A percentile compares a stretch with the other conserved stretches of the same genome.
Evolutionary conservation across 208 protist species (phyloP).

Genomic region (Trypanosoma boissoni): DNA sequence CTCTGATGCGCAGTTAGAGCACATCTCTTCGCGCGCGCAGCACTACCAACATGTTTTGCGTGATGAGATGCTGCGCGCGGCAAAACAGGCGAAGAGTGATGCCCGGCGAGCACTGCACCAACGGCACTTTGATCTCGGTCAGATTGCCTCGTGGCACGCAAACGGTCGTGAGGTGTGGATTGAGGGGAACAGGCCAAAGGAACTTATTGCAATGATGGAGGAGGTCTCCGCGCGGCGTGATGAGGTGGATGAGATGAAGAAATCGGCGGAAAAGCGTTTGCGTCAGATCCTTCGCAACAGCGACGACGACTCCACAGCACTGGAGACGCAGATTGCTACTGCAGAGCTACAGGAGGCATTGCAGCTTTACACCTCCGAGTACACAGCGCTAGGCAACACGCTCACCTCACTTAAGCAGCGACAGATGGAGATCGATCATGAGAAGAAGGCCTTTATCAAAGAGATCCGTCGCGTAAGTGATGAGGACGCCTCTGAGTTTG

Average conservation of each 20-base stretch:
- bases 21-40: constrained; percentile 21
- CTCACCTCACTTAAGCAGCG: constrained; percentile 37
- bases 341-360: constrained; percentile 52
- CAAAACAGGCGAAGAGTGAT: constrained; percentile 36
- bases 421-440: constrained; percentile 45
- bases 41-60: constrained; percentile 52
- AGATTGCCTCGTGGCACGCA: constrained; percentile 48
- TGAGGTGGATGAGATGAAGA: constrained; percentile 55
- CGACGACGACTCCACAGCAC: constrained; percentile 46
- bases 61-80: constrained; percentile 47
- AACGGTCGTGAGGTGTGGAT: constrained; percentile 70
- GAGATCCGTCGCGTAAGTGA: constrained; percentile 77
- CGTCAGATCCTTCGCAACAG: constrained; percentile 54
- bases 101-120: constrained; percentile 59
- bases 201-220: constrained; percentile 42
- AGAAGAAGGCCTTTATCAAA: constrained; percentile 80
- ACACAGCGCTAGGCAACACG: constrained; percentile 39
- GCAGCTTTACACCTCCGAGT: constrained; percentile 52
- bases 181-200: constrained; percentile 51
- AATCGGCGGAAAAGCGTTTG: constrained; percentile 43
- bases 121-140: constrained; percentile 76
- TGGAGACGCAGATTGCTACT: constrained; percentile 35
- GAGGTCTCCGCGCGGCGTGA: constrained; percentile 39
- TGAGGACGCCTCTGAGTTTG: constrained; percentile 74
- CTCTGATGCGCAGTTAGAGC: constrained; percentile 26